phyloP scores from a whole-genome alignment of 2,329 filamentous ascomycete genomes.

The Cladosporium sp. region DNA sequence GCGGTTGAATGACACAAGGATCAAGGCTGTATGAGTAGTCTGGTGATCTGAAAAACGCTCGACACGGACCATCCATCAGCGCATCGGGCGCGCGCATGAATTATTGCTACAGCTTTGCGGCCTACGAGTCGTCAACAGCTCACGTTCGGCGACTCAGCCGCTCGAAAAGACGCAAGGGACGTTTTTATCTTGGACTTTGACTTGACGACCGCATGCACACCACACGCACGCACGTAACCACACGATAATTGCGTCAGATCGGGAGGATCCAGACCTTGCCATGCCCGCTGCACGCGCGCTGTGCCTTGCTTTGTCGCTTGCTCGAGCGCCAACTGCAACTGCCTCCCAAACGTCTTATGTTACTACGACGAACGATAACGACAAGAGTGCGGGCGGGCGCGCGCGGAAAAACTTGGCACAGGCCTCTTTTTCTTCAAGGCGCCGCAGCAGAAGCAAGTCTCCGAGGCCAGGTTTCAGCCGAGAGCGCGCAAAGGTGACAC shows the following conservation, averaged over 20 bases:
- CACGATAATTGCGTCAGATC: neutral
- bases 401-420: neutral
- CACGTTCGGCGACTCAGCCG: neutral
- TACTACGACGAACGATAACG: neutral
- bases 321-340: conserved; percentile 7
- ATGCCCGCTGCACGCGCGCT: neutral
- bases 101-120: no score
- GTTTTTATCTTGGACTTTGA: neutral
- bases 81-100: no score
- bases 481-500: neutral
- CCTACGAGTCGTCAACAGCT: neutral
- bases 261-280: neutral
- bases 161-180: conserved; percentile 6
- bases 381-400: neutral
- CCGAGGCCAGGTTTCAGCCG: conserved; percentile 14
- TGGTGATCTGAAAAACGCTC: neutral
- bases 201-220: conserved; percentile 3
- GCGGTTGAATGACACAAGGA: neutral
- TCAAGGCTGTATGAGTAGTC: conserved; percentile 1
- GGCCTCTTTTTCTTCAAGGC: conserved; percentile 1
- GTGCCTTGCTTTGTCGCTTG: neutral
- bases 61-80: neutral
- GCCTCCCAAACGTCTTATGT: neutral
- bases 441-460: conserved; percentile 3
- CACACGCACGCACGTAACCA: conserved; percentile 1